These are phyloP conservation scores for Psilocybe azurescens DNA, from an alignment of 768 basidiomycete species.

Conservation along the genomic window DNA sequence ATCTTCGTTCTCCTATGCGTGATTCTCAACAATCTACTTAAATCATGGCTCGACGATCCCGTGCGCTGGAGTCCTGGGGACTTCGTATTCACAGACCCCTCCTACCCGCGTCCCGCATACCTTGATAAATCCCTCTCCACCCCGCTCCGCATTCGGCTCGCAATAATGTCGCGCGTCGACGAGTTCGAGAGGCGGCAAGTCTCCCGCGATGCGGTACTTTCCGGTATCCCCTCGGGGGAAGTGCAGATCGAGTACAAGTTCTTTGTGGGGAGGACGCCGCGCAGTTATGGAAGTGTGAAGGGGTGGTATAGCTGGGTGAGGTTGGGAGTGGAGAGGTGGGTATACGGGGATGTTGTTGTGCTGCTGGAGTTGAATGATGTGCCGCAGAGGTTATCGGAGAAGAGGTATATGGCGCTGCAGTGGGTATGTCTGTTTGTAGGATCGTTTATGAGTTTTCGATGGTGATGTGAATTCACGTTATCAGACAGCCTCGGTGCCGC, in stretches of 20 bases:
- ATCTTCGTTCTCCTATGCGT: too few species aligned
- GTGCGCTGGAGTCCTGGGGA: neutral
- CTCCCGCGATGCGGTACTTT: conserved; percentile 1
- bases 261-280: conserved; percentile 7
- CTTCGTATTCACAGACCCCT: neutral
- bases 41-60: neutral
- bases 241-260: conserved; percentile 8
- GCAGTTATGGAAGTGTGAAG: neutral
- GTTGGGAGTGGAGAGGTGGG: neutral
- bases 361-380: conserved; percentile 2
- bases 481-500: conserved; percentile 9
- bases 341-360: neutral
- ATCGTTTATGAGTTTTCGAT: neutral
- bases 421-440: conserved; percentile 1
- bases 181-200: conserved; percentile 10
- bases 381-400: conserved; percentile 11
- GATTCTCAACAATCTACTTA: too few species aligned
- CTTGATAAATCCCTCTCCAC: neutral
- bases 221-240: conserved; percentile 1
- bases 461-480: neutral
- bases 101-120: neutral
- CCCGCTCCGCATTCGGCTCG: conserved; percentile 6
- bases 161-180: conserved; percentile 12
- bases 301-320: neutral
- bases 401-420: conserved; percentile 6